Conservation (phyloP, 108 stramenopile genomes). For the Nitzschia putrida region DNA sequence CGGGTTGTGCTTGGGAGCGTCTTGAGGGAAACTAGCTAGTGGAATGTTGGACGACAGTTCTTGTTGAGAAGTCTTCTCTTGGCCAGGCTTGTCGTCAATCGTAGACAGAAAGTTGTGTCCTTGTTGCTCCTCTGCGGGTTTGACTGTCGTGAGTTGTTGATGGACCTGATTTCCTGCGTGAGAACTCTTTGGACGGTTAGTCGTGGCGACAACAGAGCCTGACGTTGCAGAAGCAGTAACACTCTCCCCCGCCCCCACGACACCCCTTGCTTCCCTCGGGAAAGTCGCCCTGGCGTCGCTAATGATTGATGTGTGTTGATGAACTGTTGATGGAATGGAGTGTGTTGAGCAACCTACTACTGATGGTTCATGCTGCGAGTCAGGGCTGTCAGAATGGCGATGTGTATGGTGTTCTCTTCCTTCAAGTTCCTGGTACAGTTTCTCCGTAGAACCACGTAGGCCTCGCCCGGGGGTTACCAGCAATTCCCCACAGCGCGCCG, state of each 20-base stretch:
- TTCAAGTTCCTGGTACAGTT: too few relatives aligned
- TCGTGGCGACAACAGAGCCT: constrained; percentile 7
- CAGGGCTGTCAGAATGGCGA: constrained; percentile 9
- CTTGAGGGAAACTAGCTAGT: constrained; percentile 15
- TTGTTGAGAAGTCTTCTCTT: not conserved
- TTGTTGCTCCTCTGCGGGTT: constrained; percentile 3
- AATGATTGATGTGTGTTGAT: constrained; percentile 6
- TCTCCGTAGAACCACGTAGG: too few relatives aligned
- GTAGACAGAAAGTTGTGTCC: not conserved
- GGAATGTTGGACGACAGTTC: constrained; percentile 1
- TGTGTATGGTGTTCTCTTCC: constrained; percentile 16
- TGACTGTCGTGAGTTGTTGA: too few relatives aligned
- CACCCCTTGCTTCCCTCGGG: not conserved
- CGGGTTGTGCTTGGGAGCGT: constrained; percentile 4
- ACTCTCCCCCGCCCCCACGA: not conserved
- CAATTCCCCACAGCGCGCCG: too few relatives aligned
- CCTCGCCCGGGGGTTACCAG: too few relatives aligned
- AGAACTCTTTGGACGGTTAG: constrained; percentile 14
- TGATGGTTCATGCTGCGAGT: not conserved
- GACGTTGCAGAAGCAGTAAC: not conserved
- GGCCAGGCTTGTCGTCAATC: not conserved
- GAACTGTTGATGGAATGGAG: not conserved
- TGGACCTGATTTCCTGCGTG: not conserved
- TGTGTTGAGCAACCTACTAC: not conserved
- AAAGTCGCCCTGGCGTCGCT: not conserved